Evolutionary conservation across 1,284 basidiomycete genomes (phyloP).

Genomic region (Ganoderma multipileum): DNA sequence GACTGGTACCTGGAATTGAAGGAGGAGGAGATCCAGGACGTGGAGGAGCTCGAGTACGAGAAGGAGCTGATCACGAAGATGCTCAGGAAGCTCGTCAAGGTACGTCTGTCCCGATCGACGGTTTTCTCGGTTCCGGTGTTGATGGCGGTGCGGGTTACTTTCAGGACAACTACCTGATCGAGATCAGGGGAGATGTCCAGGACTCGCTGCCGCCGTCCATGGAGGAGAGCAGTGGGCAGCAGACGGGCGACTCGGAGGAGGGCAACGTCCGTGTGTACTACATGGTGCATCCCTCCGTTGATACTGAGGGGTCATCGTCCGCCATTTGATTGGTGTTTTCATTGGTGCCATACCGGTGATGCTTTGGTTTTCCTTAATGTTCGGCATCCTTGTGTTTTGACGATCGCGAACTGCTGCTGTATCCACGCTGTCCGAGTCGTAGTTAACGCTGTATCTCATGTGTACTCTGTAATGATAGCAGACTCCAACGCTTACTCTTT

Average conservation of each 20-base stretch:
- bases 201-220: constrained; percentile 73
- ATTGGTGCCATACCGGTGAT: neutral
- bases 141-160: neutral
- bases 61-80: constrained; percentile 92
- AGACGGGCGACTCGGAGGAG: constrained; percentile 53
- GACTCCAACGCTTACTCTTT: neutral
- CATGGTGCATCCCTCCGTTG: constrained; percentile 83
- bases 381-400: constrained; percentile 11
- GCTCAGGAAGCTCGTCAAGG: constrained; percentile 90
- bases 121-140: neutral
- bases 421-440: constrained; percentile 21
- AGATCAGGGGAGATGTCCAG: constrained; percentile 82
- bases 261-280: constrained; percentile 76
- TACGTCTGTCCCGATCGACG: constrained; percentile 6
- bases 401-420: constrained; percentile 20
- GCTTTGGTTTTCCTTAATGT: constrained; percentile 3
- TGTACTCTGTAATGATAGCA: constrained; percentile 21
- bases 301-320: constrained; percentile 62
- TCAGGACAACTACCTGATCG: constrained; percentile 88
- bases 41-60: constrained; percentile 93
- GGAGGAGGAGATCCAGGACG: constrained; percentile 84
- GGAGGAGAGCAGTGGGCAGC: constrained; percentile 60
- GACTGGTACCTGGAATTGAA: constrained; percentile 96
- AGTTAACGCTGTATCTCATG: constrained; percentile 6
- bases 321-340: constrained; percentile 19